Base-by-base conservation (phyloP, 2,329 filamentous ascomycete genomes). In the Penicillium decumbens region DNA sequence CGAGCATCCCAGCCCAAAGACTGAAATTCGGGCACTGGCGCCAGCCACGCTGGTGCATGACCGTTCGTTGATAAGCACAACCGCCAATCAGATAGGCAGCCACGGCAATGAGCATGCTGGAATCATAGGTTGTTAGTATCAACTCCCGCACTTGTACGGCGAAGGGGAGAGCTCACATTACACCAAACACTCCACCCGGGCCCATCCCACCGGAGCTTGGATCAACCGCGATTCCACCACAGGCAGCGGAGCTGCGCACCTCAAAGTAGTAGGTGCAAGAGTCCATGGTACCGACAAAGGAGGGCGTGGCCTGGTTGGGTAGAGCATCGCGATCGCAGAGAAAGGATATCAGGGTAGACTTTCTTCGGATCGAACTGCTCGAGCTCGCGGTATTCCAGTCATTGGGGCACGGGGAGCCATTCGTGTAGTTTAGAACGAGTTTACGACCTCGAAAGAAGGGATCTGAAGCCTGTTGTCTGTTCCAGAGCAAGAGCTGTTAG, bases 211-310 rank as follows among this genome's bases (percentile, higher is more conserved):
- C 76, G 5, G 59, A 60, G 50, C 82, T 77, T 41, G 77, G 75
- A 53, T 76, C 77, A 8, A 74, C 73, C 48, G 81, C 79, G 24
- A 82, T 77, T 75, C 76, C 91, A 72, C 72, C 88, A 77, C 93
- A 98, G 9, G 91, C 92, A 58, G 89, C 87, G 40, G 82, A 79
- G 23, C 89, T 93, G 57, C 92, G 87, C 43, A 91, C 85, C 69
- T 97, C 91, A 74, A 98, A 98, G 72, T 95, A 88, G 72, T 97
- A 98, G 27, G 89, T 83, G 77, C 93, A 98, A 52, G 95, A 86
- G 66, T 97, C 91, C 35, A 88, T 85, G 53, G 91, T 86, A 51
- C 88, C 89, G 51, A 97, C 85, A 67, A 95, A 98, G 18, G 88
- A 89, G 32, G 93, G 77, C 4, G 81, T 80, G 3, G 90, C 85